Conservation (phyloP, 106 monocot species). For the Triglochin maritima region DNA sequence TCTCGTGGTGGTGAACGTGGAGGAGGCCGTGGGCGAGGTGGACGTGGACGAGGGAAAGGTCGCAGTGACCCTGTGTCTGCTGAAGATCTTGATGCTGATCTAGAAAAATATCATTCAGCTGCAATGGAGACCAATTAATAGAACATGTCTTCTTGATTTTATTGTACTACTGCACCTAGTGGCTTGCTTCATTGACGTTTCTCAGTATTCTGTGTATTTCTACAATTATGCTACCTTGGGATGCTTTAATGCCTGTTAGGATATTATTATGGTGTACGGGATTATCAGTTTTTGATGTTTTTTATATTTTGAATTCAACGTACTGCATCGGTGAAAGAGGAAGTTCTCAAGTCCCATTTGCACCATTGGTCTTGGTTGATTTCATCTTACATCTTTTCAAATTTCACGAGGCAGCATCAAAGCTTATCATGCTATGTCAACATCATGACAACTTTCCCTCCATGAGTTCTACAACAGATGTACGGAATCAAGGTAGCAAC, state of each 20-base stretch:
- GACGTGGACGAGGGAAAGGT: constrained; percentile 15
- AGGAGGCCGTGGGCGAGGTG: constrained; percentile 14
- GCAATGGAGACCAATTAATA: constrained; percentile 34
- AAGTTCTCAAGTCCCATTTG: not conserved
- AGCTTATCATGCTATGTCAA: too few relatives aligned
- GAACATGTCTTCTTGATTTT: not conserved
- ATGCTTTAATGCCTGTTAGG: not conserved
- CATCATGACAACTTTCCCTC: too few relatives aligned
- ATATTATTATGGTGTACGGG: not conserved
- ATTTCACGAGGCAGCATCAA: too few relatives aligned
- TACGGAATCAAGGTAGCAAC: too few relatives aligned
- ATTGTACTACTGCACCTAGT: not conserved
- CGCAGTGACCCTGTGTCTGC: constrained; percentile 15
- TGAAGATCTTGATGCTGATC: constrained; percentile 34
- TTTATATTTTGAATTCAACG: not conserved
- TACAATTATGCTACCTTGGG: constrained; percentile 3
- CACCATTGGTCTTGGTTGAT: not conserved
- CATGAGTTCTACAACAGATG: too few relatives aligned
- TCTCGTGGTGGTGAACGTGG: constrained; percentile 13
- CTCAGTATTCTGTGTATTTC: constrained; percentile 7
- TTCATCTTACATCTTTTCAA: not conserved
- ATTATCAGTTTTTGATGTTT: constrained; percentile 1
- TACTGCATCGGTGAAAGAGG: constrained; percentile 3
- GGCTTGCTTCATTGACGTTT: not conserved
- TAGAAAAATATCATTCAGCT: constrained; percentile 38